These are phyloP conservation scores for Acanthamoeba royreba DNA, from an alignment of 208 protist species.

Conservation along the genomic window DNA sequence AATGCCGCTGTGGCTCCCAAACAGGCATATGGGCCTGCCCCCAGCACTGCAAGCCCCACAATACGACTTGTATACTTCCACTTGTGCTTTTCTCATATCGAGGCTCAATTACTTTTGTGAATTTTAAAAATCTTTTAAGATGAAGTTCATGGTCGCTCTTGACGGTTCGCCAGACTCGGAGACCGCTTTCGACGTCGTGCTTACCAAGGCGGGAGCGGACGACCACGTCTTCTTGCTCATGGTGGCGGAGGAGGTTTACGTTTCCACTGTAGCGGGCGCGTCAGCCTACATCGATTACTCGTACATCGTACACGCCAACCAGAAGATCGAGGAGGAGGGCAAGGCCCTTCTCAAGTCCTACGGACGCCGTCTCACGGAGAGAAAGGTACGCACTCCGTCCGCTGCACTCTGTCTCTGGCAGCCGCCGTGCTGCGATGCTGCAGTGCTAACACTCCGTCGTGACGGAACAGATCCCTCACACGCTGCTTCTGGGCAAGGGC, in stretches of 20 bases:
- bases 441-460: too few species aligned
- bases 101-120: too few species aligned
- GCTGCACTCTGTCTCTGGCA: not conserved
- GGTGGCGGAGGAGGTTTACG: conserved; percentile 42
- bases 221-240: conserved; percentile 45
- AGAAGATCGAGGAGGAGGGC: conserved; percentile 36
- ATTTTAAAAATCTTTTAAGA: too few species aligned
- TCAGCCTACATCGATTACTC: conserved; percentile 43
- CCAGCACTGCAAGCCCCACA: too few species aligned
- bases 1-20: too few species aligned
- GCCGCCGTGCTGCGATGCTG: not conserved
- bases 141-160: conserved; percentile 32
- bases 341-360: conserved; percentile 22
- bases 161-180: not conserved
- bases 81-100: too few species aligned
- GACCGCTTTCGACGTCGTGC: conserved; percentile 7
- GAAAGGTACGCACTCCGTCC: not conserved
- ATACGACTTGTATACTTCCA: too few species aligned
- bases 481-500: conserved; percentile 40
- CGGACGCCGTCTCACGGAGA: not conserved
- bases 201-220: not conserved
- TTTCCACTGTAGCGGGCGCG: conserved; percentile 9
- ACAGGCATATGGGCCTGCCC: too few species aligned
- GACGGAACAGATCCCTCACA: not conserved
- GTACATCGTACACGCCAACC: conserved; percentile 21